Evolutionary conservation across 2,329 filamentous ascomycete genomes (phyloP), one percentile per base, ranked within the genome.

Genomic region (Neocatenulostroma microsporum): DNA sequence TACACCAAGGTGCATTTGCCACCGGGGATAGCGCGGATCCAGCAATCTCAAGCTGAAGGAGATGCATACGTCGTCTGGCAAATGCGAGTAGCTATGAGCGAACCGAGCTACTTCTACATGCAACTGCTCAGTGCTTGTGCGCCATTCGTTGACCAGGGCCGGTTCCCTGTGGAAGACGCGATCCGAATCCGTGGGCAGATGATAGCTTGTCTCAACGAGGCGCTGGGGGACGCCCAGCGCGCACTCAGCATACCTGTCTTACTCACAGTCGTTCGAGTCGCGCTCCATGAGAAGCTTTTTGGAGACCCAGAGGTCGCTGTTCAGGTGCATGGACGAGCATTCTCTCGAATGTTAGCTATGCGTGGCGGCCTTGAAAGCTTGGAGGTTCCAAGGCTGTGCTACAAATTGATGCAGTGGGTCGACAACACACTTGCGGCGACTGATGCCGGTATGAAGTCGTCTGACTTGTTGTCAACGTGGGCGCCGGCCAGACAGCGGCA

Each of bases 301-400:
- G 34, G 26, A 14, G 34, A 36, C n/a, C 12, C 34, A 23, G 13
- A 36, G 8, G n/a, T 30, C 10, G 25, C 34, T 10, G n/a, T 30
- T 14, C 11, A 36, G 10, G 34, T 36, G 13, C 34, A 36, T 14
- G 24, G 18, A 8, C 14, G 11, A n/a, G 34, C 34, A n/a, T 29
- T 25, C 13, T 8, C 14, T n/a, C 34, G 19, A 12, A 30, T 36
- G 18, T 17, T 24, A 15, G 26, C 11, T 3, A 21, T 30, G 34
- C n/a, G 21, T 13, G 34, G 27, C 7, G 17, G 17, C 4, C 3
- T 29, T n/a, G 17, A 29, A 11, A 20, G 6, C 3, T 26, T 30
- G 11, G 12, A 15, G 14, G 13, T 15, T 6, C 34, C 26, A 15
- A n/a, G n/a, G n/a, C n/a, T n/a, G n/a, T n/a, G n/a, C n/a, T n/a